A percentile compares a stretch with the other conserved stretches of the same genome.
phyloP scores from a whole-genome alignment of 1,139 yeast genomes.

The Arxiozyma telluris region DNA sequence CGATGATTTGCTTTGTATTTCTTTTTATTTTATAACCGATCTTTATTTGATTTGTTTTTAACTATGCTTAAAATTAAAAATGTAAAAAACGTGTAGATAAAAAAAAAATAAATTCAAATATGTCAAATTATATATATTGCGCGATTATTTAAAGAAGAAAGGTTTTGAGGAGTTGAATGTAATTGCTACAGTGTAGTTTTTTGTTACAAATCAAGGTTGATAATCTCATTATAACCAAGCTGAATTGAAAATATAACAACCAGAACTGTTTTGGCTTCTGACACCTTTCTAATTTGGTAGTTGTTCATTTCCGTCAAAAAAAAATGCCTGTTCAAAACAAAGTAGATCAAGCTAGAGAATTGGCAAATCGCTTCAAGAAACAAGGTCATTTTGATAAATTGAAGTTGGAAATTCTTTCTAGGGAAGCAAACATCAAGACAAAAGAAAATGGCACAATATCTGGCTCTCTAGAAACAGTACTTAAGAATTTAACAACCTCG shows the following conservation, averaged over 20 bases:
- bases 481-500: conserved; percentile 1
- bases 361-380: conserved; percentile 26
- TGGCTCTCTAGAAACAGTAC: background rate
- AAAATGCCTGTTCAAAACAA: background rate
- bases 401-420: conserved; percentile 20
- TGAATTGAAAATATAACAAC: background rate
- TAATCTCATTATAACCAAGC: too few relatives aligned
- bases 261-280: too few relatives aligned
- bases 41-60: background rate
- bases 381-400: conserved; percentile 28
- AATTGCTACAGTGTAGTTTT: too few relatives aligned
- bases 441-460: background rate
- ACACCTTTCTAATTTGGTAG: too few relatives aligned
- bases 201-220: too few relatives aligned
- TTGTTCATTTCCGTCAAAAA: too few relatives aligned
- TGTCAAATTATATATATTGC: too few relatives aligned
- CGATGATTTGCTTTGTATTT: background rate
- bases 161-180: too few relatives aligned
- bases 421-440: conserved; percentile 1
- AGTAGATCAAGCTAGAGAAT: conserved; percentile 21
- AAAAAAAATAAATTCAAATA: too few relatives aligned
- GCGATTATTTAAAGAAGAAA: too few relatives aligned
- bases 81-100: too few relatives aligned
- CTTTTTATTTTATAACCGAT: background rate
- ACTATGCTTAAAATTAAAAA: too few relatives aligned